A percentile compares a stretch with the other conserved stretches of the same genome.
Conservation (phyloP, 805 yeast species). For the Saturnispora silvae region DNA sequence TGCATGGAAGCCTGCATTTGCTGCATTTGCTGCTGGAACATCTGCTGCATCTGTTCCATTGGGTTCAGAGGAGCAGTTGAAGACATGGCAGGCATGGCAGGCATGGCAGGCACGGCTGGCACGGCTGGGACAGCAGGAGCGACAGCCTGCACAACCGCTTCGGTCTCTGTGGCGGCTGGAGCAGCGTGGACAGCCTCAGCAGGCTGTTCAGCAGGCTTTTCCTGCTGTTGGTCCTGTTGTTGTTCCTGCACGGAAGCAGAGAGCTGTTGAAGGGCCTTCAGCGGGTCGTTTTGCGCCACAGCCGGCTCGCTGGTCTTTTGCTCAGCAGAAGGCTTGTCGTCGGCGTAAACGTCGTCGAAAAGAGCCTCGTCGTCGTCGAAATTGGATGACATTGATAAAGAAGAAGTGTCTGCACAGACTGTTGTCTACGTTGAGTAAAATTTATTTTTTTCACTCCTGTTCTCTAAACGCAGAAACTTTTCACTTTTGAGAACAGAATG, state of each 20-base stretch:
- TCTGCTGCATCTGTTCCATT: slow-evolving; percentile 11
- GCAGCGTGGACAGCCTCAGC: neutral
- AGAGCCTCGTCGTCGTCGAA: slow-evolving; percentile 90
- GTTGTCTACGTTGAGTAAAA: too few relatives aligned
- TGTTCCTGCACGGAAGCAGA: slow-evolving; percentile 3
- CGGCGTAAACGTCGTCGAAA: slow-evolving; percentile 77
- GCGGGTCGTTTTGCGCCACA: neutral
- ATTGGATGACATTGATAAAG: slow-evolving; percentile 27
- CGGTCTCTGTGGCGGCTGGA: slow-evolving; percentile 4
- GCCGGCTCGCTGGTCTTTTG: slow-evolving; percentile 13
- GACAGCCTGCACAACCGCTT: slow-evolving; percentile 6
- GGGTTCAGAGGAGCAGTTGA: slow-evolving; percentile 5
- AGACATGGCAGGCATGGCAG: slow-evolving; percentile 6
- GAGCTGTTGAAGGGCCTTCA: neutral
- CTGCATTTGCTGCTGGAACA: slow-evolving; percentile 17
- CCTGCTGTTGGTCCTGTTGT: neutral
- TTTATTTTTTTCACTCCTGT: neutral
- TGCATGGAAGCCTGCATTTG: slow-evolving; percentile 17
- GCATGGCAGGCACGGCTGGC: slow-evolving; percentile 3
- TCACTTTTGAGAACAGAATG: slow-evolving; percentile 22
- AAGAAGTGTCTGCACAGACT: too few relatives aligned
- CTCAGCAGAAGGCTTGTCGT: slow-evolving; percentile 13
- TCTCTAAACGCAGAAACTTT: too few relatives aligned
- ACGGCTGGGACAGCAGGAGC: slow-evolving; percentile 5
- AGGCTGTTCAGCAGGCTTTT: neutral